These are phyloP conservation scores for Ailanthus altissimus DNA, from an alignment of 345 rosid genomes.

Conservation along the genomic window DNA sequence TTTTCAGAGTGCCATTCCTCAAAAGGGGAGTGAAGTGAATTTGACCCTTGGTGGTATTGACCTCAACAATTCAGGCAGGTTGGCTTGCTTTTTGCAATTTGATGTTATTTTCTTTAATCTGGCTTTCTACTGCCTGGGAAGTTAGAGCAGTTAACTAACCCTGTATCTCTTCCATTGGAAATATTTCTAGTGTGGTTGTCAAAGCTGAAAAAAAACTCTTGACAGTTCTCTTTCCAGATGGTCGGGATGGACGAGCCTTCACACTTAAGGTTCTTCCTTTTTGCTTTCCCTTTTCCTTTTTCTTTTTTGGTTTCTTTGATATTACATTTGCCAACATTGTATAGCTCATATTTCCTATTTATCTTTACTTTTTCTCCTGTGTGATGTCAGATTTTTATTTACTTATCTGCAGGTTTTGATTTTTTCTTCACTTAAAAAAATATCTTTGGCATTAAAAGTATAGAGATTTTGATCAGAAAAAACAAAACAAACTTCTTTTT, in stretches of 20 bases:
- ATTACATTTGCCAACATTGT: slow-evolving; percentile 5
- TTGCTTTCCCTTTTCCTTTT: background rate
- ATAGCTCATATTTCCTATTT: background rate
- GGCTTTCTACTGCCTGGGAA: slow-evolving; percentile 10
- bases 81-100: slow-evolving; percentile 54
- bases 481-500: background rate
- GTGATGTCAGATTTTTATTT: slow-evolving; percentile 5
- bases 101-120: slow-evolving; percentile 13
- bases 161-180: slow-evolving; percentile 22
- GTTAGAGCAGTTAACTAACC: slow-evolving; percentile 35
- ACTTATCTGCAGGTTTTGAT: background rate
- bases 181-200: slow-evolving; percentile 74
- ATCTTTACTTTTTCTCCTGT: background rate
- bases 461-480: background rate
- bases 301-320: background rate
- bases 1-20: slow-evolving; percentile 58
- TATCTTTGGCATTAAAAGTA: background rate
- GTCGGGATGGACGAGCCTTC: slow-evolving; percentile 95
- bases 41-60: slow-evolving; percentile 85
- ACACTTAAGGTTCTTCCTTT: slow-evolving; percentile 76
- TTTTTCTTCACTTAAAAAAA: background rate
- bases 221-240: slow-evolving; percentile 95
- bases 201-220: slow-evolving; percentile 93
- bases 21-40: slow-evolving; percentile 70
- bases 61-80: slow-evolving; percentile 99